Evolutionary conservation across 441 rosid genomes (phyloP).

Genomic region (Arabidopsis hybrid): DNA sequence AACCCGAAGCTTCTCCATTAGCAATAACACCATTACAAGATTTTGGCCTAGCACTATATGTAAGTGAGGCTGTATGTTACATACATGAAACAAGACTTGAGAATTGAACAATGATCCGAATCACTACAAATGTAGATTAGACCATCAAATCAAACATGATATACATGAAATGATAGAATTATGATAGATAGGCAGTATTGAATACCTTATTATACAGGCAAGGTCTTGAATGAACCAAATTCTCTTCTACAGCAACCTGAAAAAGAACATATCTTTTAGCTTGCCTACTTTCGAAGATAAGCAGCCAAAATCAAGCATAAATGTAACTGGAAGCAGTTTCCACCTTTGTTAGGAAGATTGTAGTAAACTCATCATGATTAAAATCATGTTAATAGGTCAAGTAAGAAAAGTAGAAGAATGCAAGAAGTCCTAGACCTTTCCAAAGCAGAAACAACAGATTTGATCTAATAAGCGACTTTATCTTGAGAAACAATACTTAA

Average conservation of each 20-base stretch:
- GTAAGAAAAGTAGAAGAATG: too few relatives aligned
- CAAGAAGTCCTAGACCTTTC: too few relatives aligned
- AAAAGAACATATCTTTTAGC: conserved; percentile 45
- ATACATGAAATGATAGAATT: background rate
- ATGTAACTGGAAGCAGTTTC: conserved; percentile 8
- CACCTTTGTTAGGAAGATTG: background rate
- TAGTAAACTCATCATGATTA: too few relatives aligned
- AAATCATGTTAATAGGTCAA: too few relatives aligned
- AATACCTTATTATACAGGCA: conserved; percentile 80
- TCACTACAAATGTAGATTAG: too few relatives aligned
- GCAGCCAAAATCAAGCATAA: background rate
- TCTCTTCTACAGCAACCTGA: conserved; percentile 94
- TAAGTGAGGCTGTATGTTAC: background rate
- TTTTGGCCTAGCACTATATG: conserved; percentile 79
- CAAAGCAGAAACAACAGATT: too few relatives aligned
- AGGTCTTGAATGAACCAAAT: conserved; percentile 92
- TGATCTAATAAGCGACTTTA: too few relatives aligned
- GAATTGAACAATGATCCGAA: conserved; percentile 20
- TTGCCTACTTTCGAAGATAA: conserved; percentile 6
- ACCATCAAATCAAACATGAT: too few relatives aligned
- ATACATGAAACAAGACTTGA: conserved; percentile 20
- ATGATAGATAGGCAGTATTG: conserved; percentile 28
- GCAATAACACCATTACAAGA: conserved; percentile 47
- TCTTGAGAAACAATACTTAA: too few relatives aligned
- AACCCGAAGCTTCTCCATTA: conserved; percentile 77